Evolutionary conservation across 495 filamentous ascomycete species (phyloP).

Genomic region (Aspergillus panamensis): DNA sequence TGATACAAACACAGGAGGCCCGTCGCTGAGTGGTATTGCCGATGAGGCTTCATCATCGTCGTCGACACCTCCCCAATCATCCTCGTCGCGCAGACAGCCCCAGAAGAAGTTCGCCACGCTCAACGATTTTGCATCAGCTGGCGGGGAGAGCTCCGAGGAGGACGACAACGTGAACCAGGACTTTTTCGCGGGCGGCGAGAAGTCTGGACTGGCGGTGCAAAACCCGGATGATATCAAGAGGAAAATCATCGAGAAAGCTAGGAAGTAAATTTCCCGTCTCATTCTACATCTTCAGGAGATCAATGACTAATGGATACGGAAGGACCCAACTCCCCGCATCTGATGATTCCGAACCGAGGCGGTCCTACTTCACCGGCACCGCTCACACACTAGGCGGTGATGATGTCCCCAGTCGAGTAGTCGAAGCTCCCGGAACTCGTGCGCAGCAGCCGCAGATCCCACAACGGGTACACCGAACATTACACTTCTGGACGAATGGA

Average conservation of each 20-base stretch:
- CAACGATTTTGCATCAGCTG: slow-evolving; percentile 46
- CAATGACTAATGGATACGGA: slow-evolving; percentile 9
- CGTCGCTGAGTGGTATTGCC: slow-evolving; percentile 26
- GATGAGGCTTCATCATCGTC: slow-evolving; percentile 35
- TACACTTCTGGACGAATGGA: slow-evolving; percentile 92
- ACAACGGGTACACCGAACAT: slow-evolving; percentile 58
- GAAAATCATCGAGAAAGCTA: slow-evolving; percentile 80
- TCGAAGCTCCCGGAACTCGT: slow-evolving; percentile 59
- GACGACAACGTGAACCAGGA: slow-evolving; percentile 66
- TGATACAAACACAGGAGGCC: slow-evolving; percentile 30
- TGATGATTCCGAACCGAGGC: slow-evolving; percentile 51
- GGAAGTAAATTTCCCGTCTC: slow-evolving; percentile 49
- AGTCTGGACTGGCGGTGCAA: slow-evolving; percentile 92
- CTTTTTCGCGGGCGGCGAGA: slow-evolving; percentile 92
- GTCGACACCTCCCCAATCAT: slow-evolving; percentile 31
- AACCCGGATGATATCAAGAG: slow-evolving; percentile 73
- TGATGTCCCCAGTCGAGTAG: slow-evolving; percentile 68
- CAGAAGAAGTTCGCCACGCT: slow-evolving; percentile 56
- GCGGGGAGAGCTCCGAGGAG: slow-evolving; percentile 60
- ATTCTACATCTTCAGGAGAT: background rate
- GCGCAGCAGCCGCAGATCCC: slow-evolving; percentile 34
- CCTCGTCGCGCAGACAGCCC: slow-evolving; percentile 28
- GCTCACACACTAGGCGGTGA: slow-evolving; percentile 90
- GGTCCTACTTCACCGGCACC: slow-evolving; percentile 68
- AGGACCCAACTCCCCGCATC: slow-evolving; percentile 60